Evolutionary conservation across 164 flowering plant genomes (phyloP), one percentile per base, ranked within the genome.

Genomic region (grape (Vitis vinifera)): DNA sequence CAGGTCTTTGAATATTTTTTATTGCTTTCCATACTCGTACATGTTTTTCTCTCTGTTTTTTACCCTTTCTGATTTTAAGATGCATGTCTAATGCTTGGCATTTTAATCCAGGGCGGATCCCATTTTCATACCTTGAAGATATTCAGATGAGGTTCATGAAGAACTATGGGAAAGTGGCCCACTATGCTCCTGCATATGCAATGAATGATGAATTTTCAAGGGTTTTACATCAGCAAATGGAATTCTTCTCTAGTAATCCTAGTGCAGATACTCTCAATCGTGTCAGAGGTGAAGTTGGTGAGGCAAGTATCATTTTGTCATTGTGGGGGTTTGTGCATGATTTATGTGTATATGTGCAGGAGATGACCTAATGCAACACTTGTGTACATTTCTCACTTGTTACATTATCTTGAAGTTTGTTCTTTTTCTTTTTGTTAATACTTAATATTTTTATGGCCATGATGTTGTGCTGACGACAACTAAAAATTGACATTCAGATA

Each of bases 201-300:
- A 91, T 95, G 98, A 95, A 95, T 78, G 99, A 95, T 81, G 99
- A 95, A 61, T 95, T 95, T 67, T 95, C 98, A 31, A 85, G 99
- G 78, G 98, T 95, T 44, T 79, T 95, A 80, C 99, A 95, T 82
- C 99, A 95, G 77, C 98, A 93, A 71, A 95, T 95, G 99, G 99
- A 95, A 71, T 91, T 85, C 69, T 95, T 86, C 80, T 95, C 98
- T 30, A 91, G 97, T 74, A 93, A 88, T 78, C 91, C 98, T 12
- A 90, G 90, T 79, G 92, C 88, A 3, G 99, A 95, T 78, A 88
- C 97, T 69, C 89, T 95, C 67, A 90, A 81, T 66, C 98, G 96
- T 71, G 90, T 95, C 2, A 81, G 90, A 78, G 92, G 97, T 27
- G 99, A 95, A 91, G 98, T 95, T 79, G 78, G 88, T 52, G 99